A percentile compares a stretch with the other conserved stretches of the same genome.
These are phyloP conservation scores for Metschnikowia dekortorum DNA, from an alignment of 805 yeast species.

Conservation along the genomic window DNA sequence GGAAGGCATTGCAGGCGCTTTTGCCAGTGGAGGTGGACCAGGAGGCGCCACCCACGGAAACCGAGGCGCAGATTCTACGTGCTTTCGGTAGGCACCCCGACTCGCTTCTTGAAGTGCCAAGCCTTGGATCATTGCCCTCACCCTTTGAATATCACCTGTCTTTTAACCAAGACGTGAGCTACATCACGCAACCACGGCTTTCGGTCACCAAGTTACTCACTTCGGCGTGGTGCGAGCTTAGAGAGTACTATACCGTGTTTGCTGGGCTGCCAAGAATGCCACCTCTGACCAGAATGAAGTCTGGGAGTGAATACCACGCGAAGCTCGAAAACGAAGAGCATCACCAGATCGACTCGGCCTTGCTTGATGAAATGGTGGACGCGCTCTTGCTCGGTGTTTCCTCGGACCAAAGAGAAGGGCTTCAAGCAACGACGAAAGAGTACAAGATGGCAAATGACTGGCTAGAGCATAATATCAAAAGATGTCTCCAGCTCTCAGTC, in stretches of 20 bases:
- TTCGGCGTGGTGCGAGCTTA: slow-evolving; percentile 65
- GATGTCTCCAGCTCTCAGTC: slow-evolving; percentile 39
- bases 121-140: slow-evolving; percentile 5
- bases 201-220: slow-evolving; percentile 60
- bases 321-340: slow-evolving; percentile 33
- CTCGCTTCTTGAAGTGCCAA: slow-evolving; percentile 9
- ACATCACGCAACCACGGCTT: slow-evolving; percentile 28
- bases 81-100: slow-evolving; percentile 9
- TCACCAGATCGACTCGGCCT: slow-evolving; percentile 39
- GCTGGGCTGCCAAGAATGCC: slow-evolving; percentile 30
- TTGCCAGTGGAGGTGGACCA: slow-evolving; percentile 5
- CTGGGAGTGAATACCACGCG: slow-evolving; percentile 36
- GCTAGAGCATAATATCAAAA: slow-evolving; percentile 37
- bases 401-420: slow-evolving; percentile 11
- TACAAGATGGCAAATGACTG: slow-evolving; percentile 29
- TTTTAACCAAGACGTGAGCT: slow-evolving; percentile 10
- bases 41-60: slow-evolving; percentile 9
- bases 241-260: slow-evolving; percentile 49
- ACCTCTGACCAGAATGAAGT: slow-evolving; percentile 31
- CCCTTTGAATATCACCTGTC: slow-evolving; percentile 12
- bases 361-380: slow-evolving; percentile 12
- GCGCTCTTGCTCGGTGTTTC: slow-evolving; percentile 10
- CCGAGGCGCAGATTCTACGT: slow-evolving; percentile 9
- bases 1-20: slow-evolving; percentile 12
- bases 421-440: slow-evolving; percentile 10